Evolutionary conservation across 2,329 filamentous ascomycete species (phyloP).

Genomic region (Fusarium sp.): DNA sequence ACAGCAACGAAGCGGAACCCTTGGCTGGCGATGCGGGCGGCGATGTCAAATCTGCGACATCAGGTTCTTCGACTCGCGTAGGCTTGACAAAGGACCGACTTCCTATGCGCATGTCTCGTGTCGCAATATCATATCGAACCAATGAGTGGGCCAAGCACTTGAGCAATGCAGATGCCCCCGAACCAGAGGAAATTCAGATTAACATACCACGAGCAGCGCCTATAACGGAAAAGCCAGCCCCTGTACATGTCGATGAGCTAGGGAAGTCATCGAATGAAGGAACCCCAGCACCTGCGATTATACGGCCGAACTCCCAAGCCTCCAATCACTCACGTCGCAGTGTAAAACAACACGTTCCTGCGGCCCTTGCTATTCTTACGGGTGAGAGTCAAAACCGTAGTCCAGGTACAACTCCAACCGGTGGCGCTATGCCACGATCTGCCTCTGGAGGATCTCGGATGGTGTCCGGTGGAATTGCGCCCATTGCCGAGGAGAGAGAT

Average conservation of each 20-base stretch:
- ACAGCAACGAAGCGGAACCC: conserved; percentile 26
- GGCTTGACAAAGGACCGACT: conserved; percentile 69
- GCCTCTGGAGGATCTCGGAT: conserved; percentile 40
- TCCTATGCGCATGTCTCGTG: conserved; percentile 75
- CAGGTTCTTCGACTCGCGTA: conserved; percentile 54
- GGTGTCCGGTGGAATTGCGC: conserved; percentile 47
- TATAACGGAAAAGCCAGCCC: conserved; percentile 61
- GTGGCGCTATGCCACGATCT: conserved; percentile 32
- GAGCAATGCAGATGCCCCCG: conserved; percentile 76
- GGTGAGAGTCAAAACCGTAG: conserved; percentile 38
- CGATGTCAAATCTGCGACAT: conserved; percentile 49
- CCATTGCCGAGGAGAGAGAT: conserved; percentile 57
- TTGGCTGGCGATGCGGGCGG: conserved; percentile 12
- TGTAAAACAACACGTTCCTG: conserved; percentile 38
- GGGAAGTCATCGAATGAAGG: conserved; percentile 68
- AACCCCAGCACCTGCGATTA: conserved; percentile 47
- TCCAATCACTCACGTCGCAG: conserved; percentile 38
- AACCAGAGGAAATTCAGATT: conserved; percentile 67
- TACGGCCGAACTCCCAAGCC: conserved; percentile 45
- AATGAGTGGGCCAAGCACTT: conserved; percentile 98
- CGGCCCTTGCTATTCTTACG: conserved; percentile 40
- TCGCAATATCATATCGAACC: conserved; percentile 85
- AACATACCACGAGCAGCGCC: conserved; percentile 45
- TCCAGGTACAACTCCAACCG: conserved; percentile 35
- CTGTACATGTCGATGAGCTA: conserved; percentile 70